Evolutionary conservation across 1,284 basidiomycete genomes (phyloP), one percentile per base, ranked within the genome.

Genomic region (Rhodotorula sp.): DNA sequence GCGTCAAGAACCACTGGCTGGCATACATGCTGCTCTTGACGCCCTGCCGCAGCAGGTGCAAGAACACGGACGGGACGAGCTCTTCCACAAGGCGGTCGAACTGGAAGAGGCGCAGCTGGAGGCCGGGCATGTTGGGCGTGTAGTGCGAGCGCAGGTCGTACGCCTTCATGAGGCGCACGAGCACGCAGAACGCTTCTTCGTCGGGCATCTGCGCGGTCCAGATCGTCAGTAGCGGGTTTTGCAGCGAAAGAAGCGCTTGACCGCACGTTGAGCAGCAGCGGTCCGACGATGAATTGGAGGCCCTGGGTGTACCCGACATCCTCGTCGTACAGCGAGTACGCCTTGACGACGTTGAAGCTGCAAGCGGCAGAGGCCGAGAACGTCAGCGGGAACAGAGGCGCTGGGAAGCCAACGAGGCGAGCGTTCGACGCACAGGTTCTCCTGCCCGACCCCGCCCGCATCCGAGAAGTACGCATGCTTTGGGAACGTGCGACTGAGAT

Each of bases 241-340:
- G 27, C 4, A 23, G 41, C 25, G 19, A 25, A 42, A 23, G 12
- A 63, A 48, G 13, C 44, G n/a, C 58, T 44, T 34, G 52, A 45
- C 21, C 9, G 78, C 79, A 93, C 93, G 79, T 98, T 97, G 42
- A 99, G 84, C 27, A 99, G 83, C 25, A 99, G 82, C 41, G 96
- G 91, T 0, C 96, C 97, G 4, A 95, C 95, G 65, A 99, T 89
- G 81, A 99, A 99, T 2, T 93, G 93, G 61, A 97, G 82, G 2
- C 96, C 96, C 83, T 99, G 96, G 75, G 95, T 98, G 79, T 99
- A 99, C 4, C 96, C 96, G 23, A 97, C 95, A 81, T 94, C 90
- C 23, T 90, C 87, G 81, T 99, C 96, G 82, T 95, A 94, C 86
- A 99, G 80, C 45, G 94, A 97, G 81, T 98, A 99, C 13, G 96